A percentile compares a stretch with the other conserved stretches of the same genome.
phyloP scores from a whole-genome alignment of 805 yeast species.

The Ogataea chonburiensis region DNA sequence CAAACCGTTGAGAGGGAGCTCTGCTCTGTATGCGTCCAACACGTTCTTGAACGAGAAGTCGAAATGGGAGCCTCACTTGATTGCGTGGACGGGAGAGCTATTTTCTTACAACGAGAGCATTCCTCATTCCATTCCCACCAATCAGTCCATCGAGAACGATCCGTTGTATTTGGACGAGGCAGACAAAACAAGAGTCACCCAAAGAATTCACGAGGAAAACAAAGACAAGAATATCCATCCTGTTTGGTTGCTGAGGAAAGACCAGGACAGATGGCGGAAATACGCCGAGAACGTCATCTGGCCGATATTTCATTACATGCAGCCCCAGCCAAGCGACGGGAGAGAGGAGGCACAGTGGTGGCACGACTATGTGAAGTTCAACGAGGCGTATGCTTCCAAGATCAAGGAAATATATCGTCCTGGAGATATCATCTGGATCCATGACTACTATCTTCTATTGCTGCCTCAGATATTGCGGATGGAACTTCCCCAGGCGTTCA shows the following conservation, averaged over 20 bases:
- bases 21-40: conserved; percentile 79
- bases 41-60: conserved; percentile 61
- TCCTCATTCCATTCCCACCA: conserved; percentile 28
- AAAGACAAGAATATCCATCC: conserved; percentile 66
- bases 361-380: conserved; percentile 87
- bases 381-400: conserved; percentile 84
- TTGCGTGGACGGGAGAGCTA: conserved; percentile 97
- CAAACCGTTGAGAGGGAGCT: conserved; percentile 71
- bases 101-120: conserved; percentile 28
- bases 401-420: conserved; percentile 71
- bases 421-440: conserved; percentile 92
- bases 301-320: conserved; percentile 94
- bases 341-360: conserved; percentile 68
- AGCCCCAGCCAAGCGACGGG: conserved; percentile 70
- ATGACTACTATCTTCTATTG: conserved; percentile 80
- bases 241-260: conserved; percentile 79
- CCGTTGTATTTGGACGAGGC: conserved; percentile 57
- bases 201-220: conserved; percentile 44
- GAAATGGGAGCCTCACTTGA: conserved; percentile 82
- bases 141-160: conserved; percentile 45
- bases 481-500: conserved; percentile 68
- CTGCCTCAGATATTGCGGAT: conserved; percentile 81
- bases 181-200: conserved; percentile 53
- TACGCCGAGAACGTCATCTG: conserved; percentile 89
- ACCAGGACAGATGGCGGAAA: conserved; percentile 80